Evolutionary conservation across 2,329 filamentous ascomycete species (phyloP).

Genomic region (Phaeophleospora eucalypticola): DNA sequence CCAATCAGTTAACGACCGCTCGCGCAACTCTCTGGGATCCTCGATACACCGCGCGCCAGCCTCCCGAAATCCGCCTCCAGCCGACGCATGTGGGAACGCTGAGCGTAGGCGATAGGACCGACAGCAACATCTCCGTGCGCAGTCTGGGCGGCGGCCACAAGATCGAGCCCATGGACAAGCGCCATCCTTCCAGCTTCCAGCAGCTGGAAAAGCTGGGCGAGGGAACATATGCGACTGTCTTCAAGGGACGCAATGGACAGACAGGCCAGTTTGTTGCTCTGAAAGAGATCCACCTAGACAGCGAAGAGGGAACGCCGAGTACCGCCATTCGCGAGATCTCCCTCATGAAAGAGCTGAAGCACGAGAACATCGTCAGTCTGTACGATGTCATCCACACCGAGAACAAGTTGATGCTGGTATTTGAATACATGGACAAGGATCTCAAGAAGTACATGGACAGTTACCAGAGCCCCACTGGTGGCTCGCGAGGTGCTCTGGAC

Average conservation of each 20-base stretch:
- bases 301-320: slow-evolving; percentile 93
- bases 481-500: slow-evolving; percentile 84
- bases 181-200: slow-evolving; percentile 96
- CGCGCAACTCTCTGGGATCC: slow-evolving; percentile 49
- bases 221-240: slow-evolving; percentile 97
- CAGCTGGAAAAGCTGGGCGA: slow-evolving; percentile 98
- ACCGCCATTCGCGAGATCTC: slow-evolving; percentile 98
- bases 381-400: slow-evolving; percentile 99
- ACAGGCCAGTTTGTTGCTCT: slow-evolving; percentile 94
- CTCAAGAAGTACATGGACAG: slow-evolving; percentile 96
- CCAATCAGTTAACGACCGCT: slow-evolving; percentile 44
- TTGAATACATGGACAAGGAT: slow-evolving; percentile 98
- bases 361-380: slow-evolving; percentile 94
- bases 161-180: slow-evolving; percentile 70
- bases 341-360: slow-evolving; percentile 98
- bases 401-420: slow-evolving; percentile 99
- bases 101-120: slow-evolving; percentile 43
- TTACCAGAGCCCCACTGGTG: slow-evolving; percentile 53
- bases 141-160: slow-evolving; percentile 43
- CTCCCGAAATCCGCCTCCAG: slow-evolving; percentile 42
- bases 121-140: slow-evolving; percentile 49
- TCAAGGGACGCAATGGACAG: slow-evolving; percentile 96
- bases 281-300: slow-evolving; percentile 98
- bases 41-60: slow-evolving; percentile 41
- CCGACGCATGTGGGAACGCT: slow-evolving; percentile 49